phyloP scores from a whole-genome alignment of 2,329 filamentous ascomycete species.

The Beauveria rudraprayagi region DNA sequence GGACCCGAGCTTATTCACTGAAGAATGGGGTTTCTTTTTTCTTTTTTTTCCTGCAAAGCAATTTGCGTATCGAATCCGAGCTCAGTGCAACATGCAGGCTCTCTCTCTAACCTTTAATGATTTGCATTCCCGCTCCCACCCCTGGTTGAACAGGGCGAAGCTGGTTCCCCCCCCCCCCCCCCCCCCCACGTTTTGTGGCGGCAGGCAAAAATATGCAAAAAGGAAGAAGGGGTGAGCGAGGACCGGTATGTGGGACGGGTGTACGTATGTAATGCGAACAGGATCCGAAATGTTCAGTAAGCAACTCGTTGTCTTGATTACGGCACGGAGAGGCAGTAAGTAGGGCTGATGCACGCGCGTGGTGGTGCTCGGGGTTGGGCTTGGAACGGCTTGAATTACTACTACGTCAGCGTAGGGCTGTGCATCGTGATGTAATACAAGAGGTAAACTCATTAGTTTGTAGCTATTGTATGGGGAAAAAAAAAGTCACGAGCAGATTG shows the following conservation, averaged over 20 bases:
- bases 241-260: not conserved
- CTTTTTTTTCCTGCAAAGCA: too few relatives aligned
- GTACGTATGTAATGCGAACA: not conserved
- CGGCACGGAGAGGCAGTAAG: not conserved
- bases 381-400: not conserved
- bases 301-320: not conserved
- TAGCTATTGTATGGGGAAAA: too few relatives aligned
- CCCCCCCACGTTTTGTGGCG: not conserved
- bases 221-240: not conserved
- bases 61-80: too few relatives aligned
- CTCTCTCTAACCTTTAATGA: too few relatives aligned
- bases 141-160: not conserved
- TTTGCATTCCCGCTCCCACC: too few relatives aligned
- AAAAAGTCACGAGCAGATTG: too few relatives aligned
- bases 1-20: not conserved
- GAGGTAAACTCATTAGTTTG: not conserved
- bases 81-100: too few relatives aligned
- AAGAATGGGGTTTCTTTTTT: not conserved
- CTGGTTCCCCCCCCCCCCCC: not conserved
- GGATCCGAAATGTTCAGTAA: not conserved
- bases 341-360: not conserved
- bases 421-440: too few relatives aligned
- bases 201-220: too few relatives aligned
- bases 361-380: not conserved
- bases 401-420: not conserved